These are phyloP conservation scores for Bondarzewia mesenterica DNA, from an alignment of 1,284 basidiomycete genomes.

Conservation along the genomic window DNA sequence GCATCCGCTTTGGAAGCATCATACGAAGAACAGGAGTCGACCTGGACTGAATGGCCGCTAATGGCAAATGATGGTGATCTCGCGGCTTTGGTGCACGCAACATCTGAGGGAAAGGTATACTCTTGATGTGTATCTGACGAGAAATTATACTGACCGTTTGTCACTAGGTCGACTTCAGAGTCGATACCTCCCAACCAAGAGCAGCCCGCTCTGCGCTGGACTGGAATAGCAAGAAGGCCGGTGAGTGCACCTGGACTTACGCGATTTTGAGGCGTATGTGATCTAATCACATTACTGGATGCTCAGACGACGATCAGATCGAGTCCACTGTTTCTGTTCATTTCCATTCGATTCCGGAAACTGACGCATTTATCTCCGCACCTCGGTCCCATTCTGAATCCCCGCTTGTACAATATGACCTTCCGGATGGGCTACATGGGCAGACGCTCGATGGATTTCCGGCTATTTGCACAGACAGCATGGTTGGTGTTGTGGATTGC, in stretches of 20 bases:
- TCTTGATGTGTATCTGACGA: not conserved
- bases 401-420: not conserved
- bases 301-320: constrained; percentile 69
- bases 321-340: constrained; percentile 54
- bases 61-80: constrained; percentile 67
- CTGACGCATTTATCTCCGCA: not conserved
- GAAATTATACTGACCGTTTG: not conserved
- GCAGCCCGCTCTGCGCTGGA: constrained; percentile 47
- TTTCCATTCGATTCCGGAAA: constrained; percentile 22
- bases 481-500: constrained; percentile 55
- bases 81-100: constrained; percentile 61
- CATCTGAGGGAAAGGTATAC: constrained; percentile 51
- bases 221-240: constrained; percentile 82
- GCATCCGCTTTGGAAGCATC: constrained; percentile 56
- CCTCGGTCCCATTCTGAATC: not conserved
- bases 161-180: constrained; percentile 51
- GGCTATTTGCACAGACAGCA: too few relatives aligned
- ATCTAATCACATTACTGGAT: not conserved
- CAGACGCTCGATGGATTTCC: constrained; percentile 33
- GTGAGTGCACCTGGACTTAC: constrained; percentile 28
- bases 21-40: constrained; percentile 33
- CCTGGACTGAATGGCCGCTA: constrained; percentile 66
- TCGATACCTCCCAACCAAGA: constrained; percentile 57
- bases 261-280: not conserved
- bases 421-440: constrained; percentile 33